Evolutionary conservation across 2,329 filamentous ascomycete genomes (phyloP), one percentile per base, ranked within the genome.

Genomic region (Fusarium transvaalense): DNA sequence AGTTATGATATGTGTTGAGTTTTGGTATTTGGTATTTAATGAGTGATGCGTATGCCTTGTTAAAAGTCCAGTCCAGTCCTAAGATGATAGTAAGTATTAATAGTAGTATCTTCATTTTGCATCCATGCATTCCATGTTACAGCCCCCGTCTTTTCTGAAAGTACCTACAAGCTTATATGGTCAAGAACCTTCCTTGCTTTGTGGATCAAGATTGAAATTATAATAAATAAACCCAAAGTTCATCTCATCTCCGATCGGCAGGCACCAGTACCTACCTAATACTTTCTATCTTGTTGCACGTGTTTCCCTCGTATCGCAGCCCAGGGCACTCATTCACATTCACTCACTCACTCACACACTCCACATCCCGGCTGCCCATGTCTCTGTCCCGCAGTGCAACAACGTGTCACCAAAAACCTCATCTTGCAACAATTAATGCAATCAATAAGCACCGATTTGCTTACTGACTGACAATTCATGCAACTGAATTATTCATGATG

Each of bases 341-440:
- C 29, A 23, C 31, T 47, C 15, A n/a, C 14, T 34, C 32, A 25
- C 13, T 48, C 21, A 64, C 53, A 61, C 60, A 42, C 39, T 42
- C 39, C 64, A 71, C 67, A 61, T 57, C 58, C 55, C 52, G 63
- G 47, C 47, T 19, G 27, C 39, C 46, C 21, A 23, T 46, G n/a
- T 45, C 27, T 25, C 19, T 34, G 46, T 68, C 58, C 61, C 53
- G 66, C 55, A 56, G 63, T 47, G 56, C 54, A 64, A 71, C 67
- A 64, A 67, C 69, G 68, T 69, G 69, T 71, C 68, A 71, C 64
- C 61, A 71, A 68, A 57, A 55, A 48, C 61, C 45, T 66, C 47
- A 41, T 47, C 39, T 57, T 19, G 37, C 25, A 50, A 46, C 12
- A 48, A 53, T 51, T 31, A 34, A 38, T 34, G 37, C 37, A 29